Conservation (phyloP, 768 basidiomycete genomes). For the Paxillus rubicundulus region DNA sequence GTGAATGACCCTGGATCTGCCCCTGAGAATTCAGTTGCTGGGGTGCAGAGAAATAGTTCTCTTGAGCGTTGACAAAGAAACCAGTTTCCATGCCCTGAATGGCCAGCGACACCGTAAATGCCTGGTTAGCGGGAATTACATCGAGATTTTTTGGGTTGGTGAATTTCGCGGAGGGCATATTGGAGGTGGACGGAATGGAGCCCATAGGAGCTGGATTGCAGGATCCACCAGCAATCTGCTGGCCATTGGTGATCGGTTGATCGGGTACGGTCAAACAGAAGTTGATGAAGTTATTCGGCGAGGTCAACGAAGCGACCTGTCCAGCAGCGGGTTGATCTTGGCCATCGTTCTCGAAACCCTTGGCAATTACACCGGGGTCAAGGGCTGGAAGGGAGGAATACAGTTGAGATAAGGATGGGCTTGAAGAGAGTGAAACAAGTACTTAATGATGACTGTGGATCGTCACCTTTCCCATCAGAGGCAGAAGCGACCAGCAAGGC, state of each 20-base stretch:
- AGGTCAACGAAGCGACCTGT: conserved; percentile 51
- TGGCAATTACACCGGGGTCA: conserved; percentile 48
- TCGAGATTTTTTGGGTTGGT: conserved; percentile 39
- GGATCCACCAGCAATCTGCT: conserved; percentile 50
- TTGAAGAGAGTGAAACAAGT: conserved; percentile 8
- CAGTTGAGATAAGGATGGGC: conserved; percentile 15
- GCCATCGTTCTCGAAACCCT: conserved; percentile 50
- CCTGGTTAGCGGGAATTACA: conserved; percentile 42
- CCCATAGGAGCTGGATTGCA: conserved; percentile 62
- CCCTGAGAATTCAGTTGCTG: conserved; percentile 52
- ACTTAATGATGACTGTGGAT: conserved; percentile 44
- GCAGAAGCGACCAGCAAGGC: conserved; percentile 30
- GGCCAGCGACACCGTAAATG: conserved; percentile 51
- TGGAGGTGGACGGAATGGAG: conserved; percentile 45
- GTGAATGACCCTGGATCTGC: conserved; percentile 54
- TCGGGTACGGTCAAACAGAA: conserved; percentile 45
- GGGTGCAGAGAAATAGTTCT: conserved; percentile 56
- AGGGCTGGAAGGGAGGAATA: conserved; percentile 38
- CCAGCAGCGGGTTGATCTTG: conserved; percentile 43
- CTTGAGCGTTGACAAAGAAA: conserved; percentile 54
- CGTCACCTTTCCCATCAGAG: conserved; percentile 15
- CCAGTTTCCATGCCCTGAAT: conserved; percentile 49
- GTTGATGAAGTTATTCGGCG: conserved; percentile 63
- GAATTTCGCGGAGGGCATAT: conserved; percentile 52
- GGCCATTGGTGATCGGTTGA: conserved; percentile 53